Conservation (phyloP, 164 flowering plant genomes). For the Aristolochia contorta region DNA sequence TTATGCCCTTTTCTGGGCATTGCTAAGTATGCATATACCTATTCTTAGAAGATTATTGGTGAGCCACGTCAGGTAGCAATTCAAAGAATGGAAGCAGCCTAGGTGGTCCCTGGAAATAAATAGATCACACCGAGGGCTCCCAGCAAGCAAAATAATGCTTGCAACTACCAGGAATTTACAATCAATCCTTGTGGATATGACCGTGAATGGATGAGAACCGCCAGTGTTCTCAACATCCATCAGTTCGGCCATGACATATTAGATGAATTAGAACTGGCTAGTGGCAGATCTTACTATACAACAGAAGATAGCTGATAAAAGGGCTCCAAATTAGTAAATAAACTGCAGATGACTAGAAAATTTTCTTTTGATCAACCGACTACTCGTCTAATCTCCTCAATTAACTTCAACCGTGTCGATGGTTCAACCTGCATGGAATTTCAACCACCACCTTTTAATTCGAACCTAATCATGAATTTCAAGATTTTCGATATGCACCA, state of each 20-base stretch:
- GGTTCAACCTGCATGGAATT: conserved; percentile 24
- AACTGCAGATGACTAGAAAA: no score
- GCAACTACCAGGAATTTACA: conserved; percentile 13
- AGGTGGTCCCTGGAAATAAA: not conserved
- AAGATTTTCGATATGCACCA: no score
- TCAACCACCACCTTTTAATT: not conserved
- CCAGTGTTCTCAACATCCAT: not conserved
- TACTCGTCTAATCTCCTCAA: conserved; percentile 19
- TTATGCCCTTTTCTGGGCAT: no score
- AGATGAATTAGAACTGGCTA: not conserved
- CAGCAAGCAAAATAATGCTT: conserved; percentile 1
- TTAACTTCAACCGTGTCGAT: conserved; percentile 15
- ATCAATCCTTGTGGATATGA: not conserved
- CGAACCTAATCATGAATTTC: no score
- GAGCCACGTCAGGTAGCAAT: not conserved
- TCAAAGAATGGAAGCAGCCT: not conserved
- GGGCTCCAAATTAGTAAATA: no score
- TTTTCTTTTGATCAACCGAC: conserved; percentile 10
- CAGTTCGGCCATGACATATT: not conserved
- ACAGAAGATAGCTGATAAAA: no score
- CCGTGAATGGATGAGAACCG: not conserved
- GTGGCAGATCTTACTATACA: no score
- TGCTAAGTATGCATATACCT: no score
- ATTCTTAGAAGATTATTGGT: not conserved
- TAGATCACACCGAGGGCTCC: not conserved